Evolutionary conservation across 805 yeast genomes (phyloP).

Genomic region (Deakozyma indianensis): DNA sequence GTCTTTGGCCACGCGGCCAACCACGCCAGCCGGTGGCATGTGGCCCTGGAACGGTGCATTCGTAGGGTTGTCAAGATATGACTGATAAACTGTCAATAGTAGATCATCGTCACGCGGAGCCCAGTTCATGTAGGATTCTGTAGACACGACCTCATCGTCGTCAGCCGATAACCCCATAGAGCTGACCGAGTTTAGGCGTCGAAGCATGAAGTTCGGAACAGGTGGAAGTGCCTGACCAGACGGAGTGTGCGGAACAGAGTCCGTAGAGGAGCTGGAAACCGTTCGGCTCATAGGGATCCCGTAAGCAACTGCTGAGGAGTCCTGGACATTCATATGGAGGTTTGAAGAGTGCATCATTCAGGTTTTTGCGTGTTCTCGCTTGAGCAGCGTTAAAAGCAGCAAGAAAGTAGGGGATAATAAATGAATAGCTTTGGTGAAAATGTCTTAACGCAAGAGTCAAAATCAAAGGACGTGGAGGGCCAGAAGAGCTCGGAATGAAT

Average conservation of each 20-base stretch:
- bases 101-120: slow-evolving; percentile 32
- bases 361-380: too few species aligned
- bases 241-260: slow-evolving; percentile 15
- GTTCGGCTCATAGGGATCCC: slow-evolving; percentile 9
- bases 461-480: too few species aligned
- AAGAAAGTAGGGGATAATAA: too few species aligned
- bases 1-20: slow-evolving; percentile 44
- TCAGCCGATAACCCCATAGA: slow-evolving; percentile 10
- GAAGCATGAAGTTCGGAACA: slow-evolving; percentile 7
- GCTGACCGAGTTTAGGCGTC: slow-evolving; percentile 4
- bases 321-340: background rate
- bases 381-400: too few species aligned
- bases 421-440: too few species aligned
- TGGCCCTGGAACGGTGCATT: slow-evolving; percentile 52
- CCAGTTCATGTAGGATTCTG: slow-evolving; percentile 26
- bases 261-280: slow-evolving; percentile 2
- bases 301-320: background rate
- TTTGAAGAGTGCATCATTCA: too few species aligned
- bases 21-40: slow-evolving; percentile 55
- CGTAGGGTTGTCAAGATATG: slow-evolving; percentile 39
- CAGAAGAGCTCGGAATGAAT: too few species aligned
- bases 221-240: slow-evolving; percentile 10
- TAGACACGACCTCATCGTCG: slow-evolving; percentile 14
- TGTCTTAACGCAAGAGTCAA: too few species aligned
- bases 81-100: slow-evolving; percentile 11